Evolutionary conservation across 2,329 filamentous ascomycete genomes (phyloP).

Genomic region (Dothistroma pini): DNA sequence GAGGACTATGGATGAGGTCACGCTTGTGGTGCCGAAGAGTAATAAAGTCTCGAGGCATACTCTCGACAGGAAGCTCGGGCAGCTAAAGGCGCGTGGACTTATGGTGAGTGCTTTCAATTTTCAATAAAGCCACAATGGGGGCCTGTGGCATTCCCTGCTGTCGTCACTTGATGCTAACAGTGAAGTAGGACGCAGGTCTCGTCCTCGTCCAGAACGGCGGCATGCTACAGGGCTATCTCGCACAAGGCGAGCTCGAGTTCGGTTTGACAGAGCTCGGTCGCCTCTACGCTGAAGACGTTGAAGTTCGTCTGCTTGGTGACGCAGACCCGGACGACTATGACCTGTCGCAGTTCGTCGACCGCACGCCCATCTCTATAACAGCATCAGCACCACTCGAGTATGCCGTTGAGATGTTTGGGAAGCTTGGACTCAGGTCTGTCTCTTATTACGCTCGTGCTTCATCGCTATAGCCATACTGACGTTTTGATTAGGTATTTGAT

Average conservation of each 20-base stretch:
- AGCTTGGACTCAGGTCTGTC: conserved; percentile 48
- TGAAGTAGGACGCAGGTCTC: conserved; percentile 49
- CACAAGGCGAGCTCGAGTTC: conserved; percentile 53
- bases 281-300: conserved; percentile 33
- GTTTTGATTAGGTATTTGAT: conserved; percentile 42
- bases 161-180: too few relatives aligned
- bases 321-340: conserved; percentile 40
- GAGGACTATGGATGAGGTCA: conserved; percentile 56
- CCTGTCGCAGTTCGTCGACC: conserved; percentile 51
- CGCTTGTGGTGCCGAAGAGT: conserved; percentile 43
- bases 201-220: conserved; percentile 50
- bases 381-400: conserved; percentile 56
- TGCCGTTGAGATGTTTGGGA: conserved; percentile 58
- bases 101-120: conserved; percentile 29
- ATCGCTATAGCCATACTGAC: too few relatives aligned
- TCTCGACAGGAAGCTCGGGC: conserved; percentile 46
- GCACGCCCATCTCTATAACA: conserved; percentile 51
- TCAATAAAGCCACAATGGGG: too few relatives aligned
- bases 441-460: too few relatives aligned
- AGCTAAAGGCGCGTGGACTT: conserved; percentile 49
- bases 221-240: conserved; percentile 54
- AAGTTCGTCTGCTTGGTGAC: conserved; percentile 41
- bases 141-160: too few relatives aligned
- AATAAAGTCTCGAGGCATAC: conserved; percentile 43
- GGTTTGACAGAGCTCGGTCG: conserved; percentile 40